Evolutionary conservation across 108 stramenopile genomes (phyloP).

Genomic region (Pseudonitzschia pungens): DNA sequence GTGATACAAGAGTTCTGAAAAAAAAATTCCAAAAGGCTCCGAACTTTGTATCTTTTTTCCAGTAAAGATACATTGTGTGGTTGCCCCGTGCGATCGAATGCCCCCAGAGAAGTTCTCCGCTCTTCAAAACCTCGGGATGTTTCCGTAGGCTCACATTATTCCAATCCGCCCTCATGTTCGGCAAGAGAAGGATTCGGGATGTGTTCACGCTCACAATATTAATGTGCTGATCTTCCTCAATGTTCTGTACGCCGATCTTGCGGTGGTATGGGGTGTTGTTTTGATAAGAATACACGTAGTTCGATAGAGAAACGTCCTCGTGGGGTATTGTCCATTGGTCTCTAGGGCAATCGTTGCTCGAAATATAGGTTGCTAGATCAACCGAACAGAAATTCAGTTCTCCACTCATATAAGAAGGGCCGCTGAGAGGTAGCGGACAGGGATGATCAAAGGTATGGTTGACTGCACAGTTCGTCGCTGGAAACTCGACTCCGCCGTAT

Average conservation of each 20-base stretch:
- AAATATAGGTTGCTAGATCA: slow-evolving; percentile 33
- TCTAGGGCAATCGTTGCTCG: not conserved
- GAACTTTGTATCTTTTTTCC: slow-evolving; percentile 8
- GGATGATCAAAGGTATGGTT: slow-evolving; percentile 7
- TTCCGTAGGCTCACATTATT: not conserved
- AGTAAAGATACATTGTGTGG: not conserved
- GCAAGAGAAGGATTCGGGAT: not conserved
- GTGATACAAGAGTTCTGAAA: not conserved
- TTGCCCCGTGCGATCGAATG: slow-evolving; percentile 16
- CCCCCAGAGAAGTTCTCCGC: not conserved
- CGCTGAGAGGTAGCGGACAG: slow-evolving; percentile 29
- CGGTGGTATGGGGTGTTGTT: slow-evolving; percentile 7
- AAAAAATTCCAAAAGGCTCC: not conserved
- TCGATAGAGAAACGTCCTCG: slow-evolving; percentile 18
- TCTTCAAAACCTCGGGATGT: not conserved
- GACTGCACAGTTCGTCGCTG: not conserved
- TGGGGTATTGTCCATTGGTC: slow-evolving; percentile 14
- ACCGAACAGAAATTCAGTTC: slow-evolving; percentile 31
- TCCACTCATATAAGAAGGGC: slow-evolving; percentile 24
- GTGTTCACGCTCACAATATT: slow-evolving; percentile 7
- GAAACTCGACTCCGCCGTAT: slow-evolving; percentile 19
- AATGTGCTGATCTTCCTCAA: not conserved
- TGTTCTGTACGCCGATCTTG: not conserved
- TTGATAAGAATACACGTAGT: slow-evolving; percentile 11
- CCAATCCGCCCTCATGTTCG: slow-evolving; percentile 15